Conservation (phyloP, 495 filamentous ascomycete species). For the Tuber microsphaerosporum region DNA sequence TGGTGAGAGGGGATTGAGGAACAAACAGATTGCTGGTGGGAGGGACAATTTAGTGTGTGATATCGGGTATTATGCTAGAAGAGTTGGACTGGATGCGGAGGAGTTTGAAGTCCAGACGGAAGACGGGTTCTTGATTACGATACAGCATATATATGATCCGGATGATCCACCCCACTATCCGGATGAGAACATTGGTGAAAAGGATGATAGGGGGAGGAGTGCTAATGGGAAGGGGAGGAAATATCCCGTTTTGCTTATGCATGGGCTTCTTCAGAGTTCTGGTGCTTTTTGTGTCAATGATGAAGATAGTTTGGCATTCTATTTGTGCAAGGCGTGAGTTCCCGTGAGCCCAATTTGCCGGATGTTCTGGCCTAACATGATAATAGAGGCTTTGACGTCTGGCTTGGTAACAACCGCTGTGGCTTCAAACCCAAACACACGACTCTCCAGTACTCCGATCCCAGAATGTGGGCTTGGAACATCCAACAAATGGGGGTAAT, state of each 20-base stretch:
- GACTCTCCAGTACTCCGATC: constrained; percentile 63
- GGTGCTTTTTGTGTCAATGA: constrained; percentile 89
- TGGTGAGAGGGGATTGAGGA: constrained; percentile 46
- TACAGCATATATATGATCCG: constrained; percentile 89
- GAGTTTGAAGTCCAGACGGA: constrained; percentile 81
- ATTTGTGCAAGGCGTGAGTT: constrained; percentile 63
- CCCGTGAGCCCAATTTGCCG: background rate
- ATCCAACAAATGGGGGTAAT: constrained; percentile 88
- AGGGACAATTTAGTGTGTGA: constrained; percentile 71
- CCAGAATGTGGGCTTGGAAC: constrained; percentile 96
- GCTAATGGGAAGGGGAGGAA: constrained; percentile 49
- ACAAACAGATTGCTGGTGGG: constrained; percentile 69
- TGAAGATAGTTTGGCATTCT: constrained; percentile 84
- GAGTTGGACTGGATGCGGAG: constrained; percentile 84
- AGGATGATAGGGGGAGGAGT: constrained; percentile 40
- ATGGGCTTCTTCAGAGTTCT: constrained; percentile 78
- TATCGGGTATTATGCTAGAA: constrained; percentile 75
- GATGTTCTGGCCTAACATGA: constrained; percentile 3
- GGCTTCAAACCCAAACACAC: constrained; percentile 72
- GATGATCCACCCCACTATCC: constrained; percentile 50
- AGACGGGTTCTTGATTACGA: constrained; percentile 81
- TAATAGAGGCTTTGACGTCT: constrained; percentile 75
- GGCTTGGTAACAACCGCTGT: constrained; percentile 92
- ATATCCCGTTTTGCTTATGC: constrained; percentile 84
- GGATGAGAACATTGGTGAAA: constrained; percentile 42